Evolutionary conservation across 2,329 filamentous ascomycete species (phyloP).

Genomic region (Calonectria ilicicola): DNA sequence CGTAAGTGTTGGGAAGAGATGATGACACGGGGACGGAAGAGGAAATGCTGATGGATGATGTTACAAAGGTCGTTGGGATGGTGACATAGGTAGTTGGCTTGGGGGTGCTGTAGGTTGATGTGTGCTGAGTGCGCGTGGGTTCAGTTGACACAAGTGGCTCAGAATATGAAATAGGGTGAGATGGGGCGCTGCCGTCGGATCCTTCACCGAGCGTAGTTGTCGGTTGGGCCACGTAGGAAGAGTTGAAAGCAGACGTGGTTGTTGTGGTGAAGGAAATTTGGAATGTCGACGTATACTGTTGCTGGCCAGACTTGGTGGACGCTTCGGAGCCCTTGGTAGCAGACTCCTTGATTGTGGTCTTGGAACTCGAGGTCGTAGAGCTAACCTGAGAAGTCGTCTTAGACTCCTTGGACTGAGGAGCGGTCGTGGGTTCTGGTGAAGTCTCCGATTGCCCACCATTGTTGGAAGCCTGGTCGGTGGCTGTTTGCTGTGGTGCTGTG

Average conservation of each 20-base stretch:
- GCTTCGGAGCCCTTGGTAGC: neutral
- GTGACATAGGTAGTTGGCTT: conserved; percentile 31
- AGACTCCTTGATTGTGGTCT: neutral
- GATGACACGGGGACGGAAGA: conserved; percentile 19
- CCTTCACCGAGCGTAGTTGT: neutral
- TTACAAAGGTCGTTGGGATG: conserved; percentile 24
- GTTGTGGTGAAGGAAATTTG: neutral
- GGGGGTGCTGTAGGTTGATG: neutral
- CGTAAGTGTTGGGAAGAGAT: conserved; percentile 47
- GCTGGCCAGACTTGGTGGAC: neutral
- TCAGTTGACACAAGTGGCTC: neutral
- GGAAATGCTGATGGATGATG: conserved; percentile 3
- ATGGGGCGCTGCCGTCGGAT: neutral
- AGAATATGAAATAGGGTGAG: neutral
- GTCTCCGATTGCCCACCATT: neutral
- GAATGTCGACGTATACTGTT: neutral
- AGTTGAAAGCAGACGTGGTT: neutral
- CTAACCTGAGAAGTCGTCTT: neutral
- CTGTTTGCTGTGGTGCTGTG: conserved; percentile 38
- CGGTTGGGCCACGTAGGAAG: neutral
- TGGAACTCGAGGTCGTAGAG: neutral
- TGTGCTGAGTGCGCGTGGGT: neutral
- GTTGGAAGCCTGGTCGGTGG: conserved; percentile 20
- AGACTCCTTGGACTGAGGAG: conserved; percentile 5
- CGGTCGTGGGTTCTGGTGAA: neutral